Evolutionary conservation across 495 filamentous ascomycete genomes (phyloP), one percentile per base, ranked within the genome.

Genomic region (Talaromyces proteolyticus): DNA sequence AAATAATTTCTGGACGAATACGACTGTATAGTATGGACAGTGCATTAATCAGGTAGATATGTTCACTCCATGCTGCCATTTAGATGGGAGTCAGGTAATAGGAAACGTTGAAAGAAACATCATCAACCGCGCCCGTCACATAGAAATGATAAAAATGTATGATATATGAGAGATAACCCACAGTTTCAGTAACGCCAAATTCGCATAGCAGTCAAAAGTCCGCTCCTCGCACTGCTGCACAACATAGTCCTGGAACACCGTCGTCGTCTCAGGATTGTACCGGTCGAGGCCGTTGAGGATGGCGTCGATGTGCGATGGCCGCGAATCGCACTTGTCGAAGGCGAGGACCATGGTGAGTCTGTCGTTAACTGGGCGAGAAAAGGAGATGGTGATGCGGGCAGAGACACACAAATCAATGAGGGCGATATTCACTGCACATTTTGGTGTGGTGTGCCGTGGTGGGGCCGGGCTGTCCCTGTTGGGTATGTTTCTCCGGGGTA

Each of bases 261-360:
- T 78, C 44, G 93, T 95, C 19, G 92, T 95, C 70, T 99, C 93
- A 38, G 94, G 94, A 70, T 99, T 99, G 75, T 99, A 99, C 54
- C 94, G 79, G 73, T 99, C 93, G 53, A 99, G 87, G 50, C 94
- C 90, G 73, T 86, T 72, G 57, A 99, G 86, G 58, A 97, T 95
- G 66, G 70, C 78, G 64, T 88, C 87, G 68, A 99, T 94, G 65
- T 91, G 79, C 56, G 89, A 87, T 47, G 94, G 92, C 65, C 94
- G 80, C 56, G 74, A 76, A 52, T 76, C 71, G 64, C 75, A 77
- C 59, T 71, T 74, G 63, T 79, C 76, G 56, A 77, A 78, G 48
- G 76, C 70, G 57, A 70, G 68, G 21, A 54, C 67, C 75, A 78
- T 78, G 45, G 12, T 47, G 11, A 24, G 12, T 1, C 6, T 20